A percentile compares a stretch with the other conserved stretches of the same genome.
Conservation (phyloP, 176 grass and related monocot species). For the Eragrostis curvula region DNA sequence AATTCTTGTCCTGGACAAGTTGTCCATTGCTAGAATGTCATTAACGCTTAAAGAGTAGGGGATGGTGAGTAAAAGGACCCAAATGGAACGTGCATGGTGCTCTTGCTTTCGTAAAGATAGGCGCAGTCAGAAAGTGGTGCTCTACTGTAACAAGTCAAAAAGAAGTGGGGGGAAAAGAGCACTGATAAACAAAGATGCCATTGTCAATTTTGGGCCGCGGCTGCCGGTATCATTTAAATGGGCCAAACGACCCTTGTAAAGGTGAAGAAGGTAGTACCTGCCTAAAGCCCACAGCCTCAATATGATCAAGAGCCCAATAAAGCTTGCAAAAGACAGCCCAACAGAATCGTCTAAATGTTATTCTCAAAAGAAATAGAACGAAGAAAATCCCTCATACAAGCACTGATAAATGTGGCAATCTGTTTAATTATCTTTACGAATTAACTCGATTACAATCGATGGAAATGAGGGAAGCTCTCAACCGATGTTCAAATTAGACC, state of each 20-base stretch:
- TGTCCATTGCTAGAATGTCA: not conserved
- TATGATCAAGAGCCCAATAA: not conserved
- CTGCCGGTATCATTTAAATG: not conserved
- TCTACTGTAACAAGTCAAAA: slow-evolving; percentile 53
- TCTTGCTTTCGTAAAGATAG: slow-evolving; percentile 49
- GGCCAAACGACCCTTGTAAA: not conserved
- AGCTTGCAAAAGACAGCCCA: not conserved
- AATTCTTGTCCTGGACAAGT: too few species aligned
- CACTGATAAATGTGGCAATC: not conserved
- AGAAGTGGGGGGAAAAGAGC: not conserved
- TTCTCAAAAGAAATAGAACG: not conserved
- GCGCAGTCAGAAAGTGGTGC: slow-evolving; percentile 40
- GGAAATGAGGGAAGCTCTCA: too few species aligned
- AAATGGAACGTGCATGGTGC: slow-evolving; percentile 28
- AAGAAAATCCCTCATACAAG: not conserved
- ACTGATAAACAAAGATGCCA: slow-evolving; percentile 1
- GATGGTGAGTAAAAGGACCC: slow-evolving; percentile 11
- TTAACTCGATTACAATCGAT: too few species aligned
- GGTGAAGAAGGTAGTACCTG: not conserved
- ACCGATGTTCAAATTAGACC: too few species aligned
- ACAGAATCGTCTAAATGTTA: not conserved
- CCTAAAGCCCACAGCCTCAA: not conserved
- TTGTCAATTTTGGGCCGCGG: not conserved
- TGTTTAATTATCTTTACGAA: not conserved
- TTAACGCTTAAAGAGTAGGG: not conserved